These are phyloP conservation scores for Chytriomyces sp. DNA, from an alignment of 192 early-diverging fungal species.

Conservation along the genomic window DNA sequence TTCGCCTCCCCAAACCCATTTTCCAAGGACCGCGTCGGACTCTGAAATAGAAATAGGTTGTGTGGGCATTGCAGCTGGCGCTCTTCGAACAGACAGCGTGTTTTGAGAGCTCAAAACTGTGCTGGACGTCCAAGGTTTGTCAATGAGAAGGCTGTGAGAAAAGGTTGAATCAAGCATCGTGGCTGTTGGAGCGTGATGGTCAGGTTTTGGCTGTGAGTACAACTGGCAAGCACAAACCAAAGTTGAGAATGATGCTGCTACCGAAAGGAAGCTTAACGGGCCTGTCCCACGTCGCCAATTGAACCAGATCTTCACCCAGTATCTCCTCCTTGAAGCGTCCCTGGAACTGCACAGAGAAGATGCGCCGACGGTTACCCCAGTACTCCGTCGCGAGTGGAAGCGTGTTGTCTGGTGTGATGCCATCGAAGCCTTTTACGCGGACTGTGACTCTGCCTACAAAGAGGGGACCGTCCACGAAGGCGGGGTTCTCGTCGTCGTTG, in stretches of 20 bases:
- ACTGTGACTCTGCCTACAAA: conserved; percentile 57
- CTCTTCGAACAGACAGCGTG: background rate
- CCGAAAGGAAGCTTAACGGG: conserved; percentile 55
- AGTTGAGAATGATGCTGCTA: conserved; percentile 53
- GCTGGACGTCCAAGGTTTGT: conserved; percentile 1
- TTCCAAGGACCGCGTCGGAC: conserved; percentile 22
- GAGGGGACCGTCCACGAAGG: conserved; percentile 45
- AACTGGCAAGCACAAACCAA: conserved; percentile 57
- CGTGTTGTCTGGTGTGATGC: conserved; percentile 28
- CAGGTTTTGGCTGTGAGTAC: conserved; percentile 59
- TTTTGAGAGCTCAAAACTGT: background rate
- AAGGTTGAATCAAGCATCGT: background rate
- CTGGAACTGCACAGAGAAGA: conserved; percentile 65
- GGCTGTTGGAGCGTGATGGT: background rate
- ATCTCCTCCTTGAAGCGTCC: conserved; percentile 53
- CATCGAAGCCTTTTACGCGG: conserved; percentile 53
- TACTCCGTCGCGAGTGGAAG: too few relatives aligned
- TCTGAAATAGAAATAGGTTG: background rate
- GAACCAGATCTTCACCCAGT: conserved; percentile 38
- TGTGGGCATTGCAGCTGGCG: background rate
- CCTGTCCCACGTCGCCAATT: conserved; percentile 63
- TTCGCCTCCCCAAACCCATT: conserved; percentile 37
- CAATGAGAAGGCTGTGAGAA: background rate
- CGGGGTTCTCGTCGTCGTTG: conserved; percentile 61
- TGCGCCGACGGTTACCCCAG: too few relatives aligned